Percentiles rank a stretch among this genome's conserved stretches.
These are phyloP conservation scores for Hemisphaericaspora xylofermentans DNA, from an alignment of 1,139 yeast species.

Conservation along the genomic window DNA sequence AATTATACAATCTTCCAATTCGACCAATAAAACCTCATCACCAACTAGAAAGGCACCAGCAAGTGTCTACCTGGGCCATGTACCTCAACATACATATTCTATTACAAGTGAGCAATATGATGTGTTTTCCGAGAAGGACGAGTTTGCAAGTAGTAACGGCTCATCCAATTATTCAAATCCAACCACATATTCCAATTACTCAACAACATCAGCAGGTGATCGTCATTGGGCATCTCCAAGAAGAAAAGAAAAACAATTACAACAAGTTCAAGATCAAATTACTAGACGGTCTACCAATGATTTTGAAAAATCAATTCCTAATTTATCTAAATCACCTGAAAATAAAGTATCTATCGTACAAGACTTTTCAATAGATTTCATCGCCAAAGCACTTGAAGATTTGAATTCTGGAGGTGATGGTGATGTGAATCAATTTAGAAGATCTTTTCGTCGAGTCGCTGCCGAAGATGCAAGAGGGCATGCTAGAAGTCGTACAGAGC, in stretches of 20 bases:
- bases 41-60: slow-evolving; percentile 25
- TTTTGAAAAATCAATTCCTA: slow-evolving; percentile 10
- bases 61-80: slow-evolving; percentile 11
- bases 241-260: slow-evolving; percentile 34
- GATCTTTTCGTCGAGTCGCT: slow-evolving; percentile 35
- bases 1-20: slow-evolving; percentile 1
- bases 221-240: slow-evolving; percentile 60
- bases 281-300: slow-evolving; percentile 26
- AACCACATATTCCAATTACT: slow-evolving; percentile 39
- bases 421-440: slow-evolving; percentile 45
- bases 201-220: slow-evolving; percentile 13
- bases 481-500: slow-evolving; percentile 15
- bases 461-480: slow-evolving; percentile 14
- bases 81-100: slow-evolving; percentile 20
- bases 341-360: slow-evolving; percentile 37
- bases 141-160: slow-evolving; percentile 35
- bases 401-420: slow-evolving; percentile 67
- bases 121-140: slow-evolving; percentile 25
- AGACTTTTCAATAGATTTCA: slow-evolving; percentile 49
- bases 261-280: slow-evolving; percentile 41
- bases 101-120: slow-evolving; percentile 17
- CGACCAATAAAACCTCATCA: slow-evolving; percentile 18
- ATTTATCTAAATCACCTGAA: slow-evolving; percentile 7
- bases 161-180: slow-evolving; percentile 51
- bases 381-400: slow-evolving; percentile 63